Conservation (phyloP, 1,284 basidiomycete species). For the Ganoderma resinaceum region DNA sequence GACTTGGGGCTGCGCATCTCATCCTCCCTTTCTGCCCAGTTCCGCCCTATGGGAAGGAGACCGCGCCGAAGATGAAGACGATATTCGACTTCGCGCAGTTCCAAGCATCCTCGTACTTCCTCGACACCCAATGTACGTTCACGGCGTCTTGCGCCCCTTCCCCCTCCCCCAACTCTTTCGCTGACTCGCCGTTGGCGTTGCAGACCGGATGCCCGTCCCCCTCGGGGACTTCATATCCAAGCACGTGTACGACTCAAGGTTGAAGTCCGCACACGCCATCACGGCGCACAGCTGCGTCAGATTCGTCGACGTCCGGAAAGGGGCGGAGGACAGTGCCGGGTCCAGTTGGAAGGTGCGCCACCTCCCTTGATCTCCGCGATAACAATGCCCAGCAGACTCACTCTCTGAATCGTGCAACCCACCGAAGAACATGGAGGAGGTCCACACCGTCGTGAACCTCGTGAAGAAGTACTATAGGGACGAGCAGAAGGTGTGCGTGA, state of each 20-base stretch:
- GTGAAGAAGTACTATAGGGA: conserved; percentile 42
- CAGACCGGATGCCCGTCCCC: conserved; percentile 57
- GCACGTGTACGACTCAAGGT: conserved; percentile 47
- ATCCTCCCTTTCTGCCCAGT: conserved; percentile 41
- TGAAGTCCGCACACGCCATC: conserved; percentile 46
- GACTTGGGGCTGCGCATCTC: background rate
- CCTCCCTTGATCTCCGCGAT: background rate
- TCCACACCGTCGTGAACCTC: conserved; percentile 45
- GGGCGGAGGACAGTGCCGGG: conserved; percentile 44
- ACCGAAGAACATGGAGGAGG: conserved; percentile 51
- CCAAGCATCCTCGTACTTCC: conserved; percentile 41
- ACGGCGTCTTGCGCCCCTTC: background rate
- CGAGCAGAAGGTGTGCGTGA: conserved; percentile 54
- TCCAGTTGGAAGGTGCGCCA: conserved; percentile 52
- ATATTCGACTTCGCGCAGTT: conserved; percentile 55
- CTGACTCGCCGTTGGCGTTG: background rate
- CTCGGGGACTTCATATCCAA: conserved; percentile 56
- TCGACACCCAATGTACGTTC: conserved; percentile 52
- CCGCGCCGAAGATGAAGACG: conserved; percentile 45
- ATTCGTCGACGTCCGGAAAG: conserved; percentile 51
- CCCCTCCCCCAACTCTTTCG: too few relatives aligned
- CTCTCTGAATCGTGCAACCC: background rate
- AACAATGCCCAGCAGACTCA: background rate
- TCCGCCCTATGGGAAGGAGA: conserved; percentile 53
- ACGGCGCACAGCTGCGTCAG: conserved; percentile 34